These are phyloP conservation scores for Cladosporium halotolerans DNA, from an alignment of 2,329 filamentous ascomycete genomes.

Conservation along the genomic window DNA sequence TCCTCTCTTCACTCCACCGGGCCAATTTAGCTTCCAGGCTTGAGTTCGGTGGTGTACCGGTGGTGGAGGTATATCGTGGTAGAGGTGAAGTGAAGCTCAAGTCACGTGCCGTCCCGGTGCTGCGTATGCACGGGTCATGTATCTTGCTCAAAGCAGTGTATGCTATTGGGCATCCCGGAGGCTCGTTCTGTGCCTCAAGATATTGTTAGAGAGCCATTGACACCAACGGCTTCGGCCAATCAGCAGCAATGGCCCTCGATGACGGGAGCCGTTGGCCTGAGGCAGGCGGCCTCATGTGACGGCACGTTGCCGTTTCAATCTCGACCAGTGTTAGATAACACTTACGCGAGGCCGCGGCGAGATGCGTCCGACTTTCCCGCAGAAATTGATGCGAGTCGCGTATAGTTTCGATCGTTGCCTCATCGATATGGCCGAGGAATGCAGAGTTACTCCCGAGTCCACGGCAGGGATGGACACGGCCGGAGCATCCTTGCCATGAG, in stretches of 20 bases:
- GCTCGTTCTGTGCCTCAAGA: constrained; percentile 9
- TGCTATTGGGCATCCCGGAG: constrained; percentile 11
- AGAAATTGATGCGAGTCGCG: neutral
- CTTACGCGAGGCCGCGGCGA: constrained; percentile 1
- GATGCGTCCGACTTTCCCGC: neutral
- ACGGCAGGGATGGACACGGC: constrained; percentile 18
- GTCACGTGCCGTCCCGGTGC: constrained; percentile 10
- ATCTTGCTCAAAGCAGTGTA: constrained; percentile 2
- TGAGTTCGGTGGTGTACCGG: constrained; percentile 16
- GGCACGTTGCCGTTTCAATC: neutral
- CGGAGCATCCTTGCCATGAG: constrained; percentile 4
- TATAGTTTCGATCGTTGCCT: constrained; percentile 7
- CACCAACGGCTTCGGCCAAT: constrained; percentile 6
- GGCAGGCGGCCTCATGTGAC: constrained; percentile 6
- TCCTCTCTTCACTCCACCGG: constrained; percentile 12
- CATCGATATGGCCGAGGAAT: neutral
- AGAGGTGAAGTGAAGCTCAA: constrained; percentile 12
- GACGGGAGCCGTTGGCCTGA: neutral
- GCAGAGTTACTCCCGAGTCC: constrained; percentile 7
- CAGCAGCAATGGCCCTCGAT: neutral
- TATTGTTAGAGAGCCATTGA: constrained; percentile 9
- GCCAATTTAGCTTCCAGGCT: constrained; percentile 17
- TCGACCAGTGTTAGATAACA: neutral
- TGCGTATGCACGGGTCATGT: constrained; percentile 10
- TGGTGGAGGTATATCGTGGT: constrained; percentile 10